A percentile compares a stretch with the other conserved stretches of the same genome.
Conservation (phyloP, 129 eudicot species). For the Centella asiatica region DNA sequence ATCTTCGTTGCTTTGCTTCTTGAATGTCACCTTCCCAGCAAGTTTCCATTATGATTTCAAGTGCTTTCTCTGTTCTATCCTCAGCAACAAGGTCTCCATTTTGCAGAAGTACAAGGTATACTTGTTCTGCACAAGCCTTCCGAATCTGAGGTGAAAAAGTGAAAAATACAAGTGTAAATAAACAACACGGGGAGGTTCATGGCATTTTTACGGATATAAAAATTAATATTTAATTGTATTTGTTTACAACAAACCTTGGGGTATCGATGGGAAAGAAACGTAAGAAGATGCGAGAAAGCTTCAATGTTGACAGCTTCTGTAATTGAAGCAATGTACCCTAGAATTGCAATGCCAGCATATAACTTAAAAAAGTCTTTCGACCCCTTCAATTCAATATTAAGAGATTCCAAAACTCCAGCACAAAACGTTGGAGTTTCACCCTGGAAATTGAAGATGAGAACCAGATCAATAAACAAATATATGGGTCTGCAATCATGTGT, state of each 20-base stretch:
- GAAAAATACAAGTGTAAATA: not conserved
- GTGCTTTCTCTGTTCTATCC: slow-evolving; percentile 53
- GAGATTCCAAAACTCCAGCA: slow-evolving; percentile 63
- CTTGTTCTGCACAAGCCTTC: slow-evolving; percentile 91
- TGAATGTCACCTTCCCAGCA: slow-evolving; percentile 92
- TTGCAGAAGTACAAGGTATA: slow-evolving; percentile 84
- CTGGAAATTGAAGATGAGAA: slow-evolving; percentile 27
- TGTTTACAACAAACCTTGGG: slow-evolving; percentile 53
- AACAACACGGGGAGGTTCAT: no score
- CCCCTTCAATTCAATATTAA: slow-evolving; percentile 63
- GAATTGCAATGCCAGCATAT: slow-evolving; percentile 83
- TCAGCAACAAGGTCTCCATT: slow-evolving; percentile 55
- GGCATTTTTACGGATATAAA: no score
- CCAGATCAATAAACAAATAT: not conserved
- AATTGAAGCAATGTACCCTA: slow-evolving; percentile 83
- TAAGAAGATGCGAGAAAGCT: slow-evolving; percentile 66
- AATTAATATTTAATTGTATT: not conserved
- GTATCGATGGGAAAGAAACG: slow-evolving; percentile 81
- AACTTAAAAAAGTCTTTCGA: slow-evolving; percentile 85
- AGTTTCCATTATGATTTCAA: slow-evolving; percentile 73
- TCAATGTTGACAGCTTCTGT: slow-evolving; percentile 47
- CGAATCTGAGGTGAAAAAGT: slow-evolving; percentile 49
- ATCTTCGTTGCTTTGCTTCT: slow-evolving; percentile 60
- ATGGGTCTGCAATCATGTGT: not conserved
- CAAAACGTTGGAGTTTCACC: slow-evolving; percentile 61